phyloP scores from a whole-genome alignment of 192 early-diverging fungal species.

The Podila minutissima region DNA sequence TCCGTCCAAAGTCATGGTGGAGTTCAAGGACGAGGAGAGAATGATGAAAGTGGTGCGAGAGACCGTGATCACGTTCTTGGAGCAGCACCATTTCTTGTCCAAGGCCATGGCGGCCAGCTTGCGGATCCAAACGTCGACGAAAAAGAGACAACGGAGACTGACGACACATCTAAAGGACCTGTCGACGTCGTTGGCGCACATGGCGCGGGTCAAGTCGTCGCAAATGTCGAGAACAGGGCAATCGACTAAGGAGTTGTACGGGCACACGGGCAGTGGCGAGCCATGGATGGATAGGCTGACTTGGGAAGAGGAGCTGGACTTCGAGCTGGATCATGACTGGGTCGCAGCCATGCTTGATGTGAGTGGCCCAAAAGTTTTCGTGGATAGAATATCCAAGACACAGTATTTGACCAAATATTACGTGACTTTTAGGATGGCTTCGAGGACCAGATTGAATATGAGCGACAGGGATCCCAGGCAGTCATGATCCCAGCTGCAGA shows the following conservation, averaged over 20 bases:
- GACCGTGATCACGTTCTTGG: constrained; percentile 44
- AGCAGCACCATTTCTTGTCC: constrained; percentile 31
- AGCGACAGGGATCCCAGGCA: background rate
- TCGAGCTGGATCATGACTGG: constrained; percentile 40
- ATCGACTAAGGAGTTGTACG: background rate
- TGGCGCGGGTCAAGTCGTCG: constrained; percentile 26
- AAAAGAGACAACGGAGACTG: constrained; percentile 8
- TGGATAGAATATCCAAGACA: too few relatives aligned
- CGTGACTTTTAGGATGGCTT: constrained; percentile 16
- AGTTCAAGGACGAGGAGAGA: constrained; percentile 55
- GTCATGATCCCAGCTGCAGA: background rate
- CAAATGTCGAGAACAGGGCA: constrained; percentile 5
- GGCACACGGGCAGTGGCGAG: background rate
- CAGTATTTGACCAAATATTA: background rate
- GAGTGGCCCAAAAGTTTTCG: background rate
- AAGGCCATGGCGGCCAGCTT: constrained; percentile 13
- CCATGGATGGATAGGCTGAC: constrained; percentile 8
- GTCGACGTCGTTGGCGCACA: background rate
- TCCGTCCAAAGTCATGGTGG: constrained; percentile 61
- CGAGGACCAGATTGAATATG: background rate
- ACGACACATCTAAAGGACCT: background rate
- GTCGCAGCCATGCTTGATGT: constrained; percentile 31
- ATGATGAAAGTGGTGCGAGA: constrained; percentile 18
- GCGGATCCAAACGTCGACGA: constrained; percentile 8
- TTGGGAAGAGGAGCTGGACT: constrained; percentile 37